These are phyloP conservation scores for Forsythia viridissima DNA, from an alignment of 257 asterid species.

Conservation along the genomic window DNA sequence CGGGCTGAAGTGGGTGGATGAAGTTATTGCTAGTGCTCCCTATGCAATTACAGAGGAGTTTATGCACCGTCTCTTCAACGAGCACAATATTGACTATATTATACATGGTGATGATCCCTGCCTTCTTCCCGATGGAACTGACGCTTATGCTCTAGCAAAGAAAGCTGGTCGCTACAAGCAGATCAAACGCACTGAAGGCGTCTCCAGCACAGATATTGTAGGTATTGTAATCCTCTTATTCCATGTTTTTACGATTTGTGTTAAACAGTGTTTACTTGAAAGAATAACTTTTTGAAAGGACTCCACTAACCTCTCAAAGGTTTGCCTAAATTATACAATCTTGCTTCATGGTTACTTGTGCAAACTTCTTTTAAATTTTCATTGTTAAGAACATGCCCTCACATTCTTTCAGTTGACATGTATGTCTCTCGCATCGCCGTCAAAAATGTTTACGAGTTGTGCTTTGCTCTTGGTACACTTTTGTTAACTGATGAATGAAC, in stretches of 20 bases:
- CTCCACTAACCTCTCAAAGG: not conserved
- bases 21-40: slow-evolving; percentile 89
- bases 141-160: slow-evolving; percentile 93
- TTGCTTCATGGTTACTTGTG: not conserved
- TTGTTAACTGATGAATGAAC: not conserved
- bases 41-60: slow-evolving; percentile 88
- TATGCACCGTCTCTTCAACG: slow-evolving; percentile 82
- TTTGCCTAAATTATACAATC: not conserved
- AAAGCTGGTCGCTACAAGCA: slow-evolving; percentile 96
- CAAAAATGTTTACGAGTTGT: not conserved
- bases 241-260: slow-evolving; percentile 15
- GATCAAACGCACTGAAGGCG: slow-evolving; percentile 97
- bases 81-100: slow-evolving; percentile 81
- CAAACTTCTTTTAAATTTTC: slow-evolving; percentile 1
- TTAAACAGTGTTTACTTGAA: slow-evolving; percentile 11
- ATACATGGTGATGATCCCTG: slow-evolving; percentile 98
- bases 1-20: slow-evolving; percentile 98
- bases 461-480: not conserved
- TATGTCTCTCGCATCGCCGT: not conserved
- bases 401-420: not conserved
- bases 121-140: slow-evolving; percentile 93
- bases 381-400: not conserved
- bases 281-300: slow-evolving; percentile 14
- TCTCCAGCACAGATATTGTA: slow-evolving; percentile 97
- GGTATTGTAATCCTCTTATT: slow-evolving; percentile 61